Base-by-base conservation (phyloP, 2,329 filamentous ascomycete genomes). In the Colletotrichum zoysiae region DNA sequence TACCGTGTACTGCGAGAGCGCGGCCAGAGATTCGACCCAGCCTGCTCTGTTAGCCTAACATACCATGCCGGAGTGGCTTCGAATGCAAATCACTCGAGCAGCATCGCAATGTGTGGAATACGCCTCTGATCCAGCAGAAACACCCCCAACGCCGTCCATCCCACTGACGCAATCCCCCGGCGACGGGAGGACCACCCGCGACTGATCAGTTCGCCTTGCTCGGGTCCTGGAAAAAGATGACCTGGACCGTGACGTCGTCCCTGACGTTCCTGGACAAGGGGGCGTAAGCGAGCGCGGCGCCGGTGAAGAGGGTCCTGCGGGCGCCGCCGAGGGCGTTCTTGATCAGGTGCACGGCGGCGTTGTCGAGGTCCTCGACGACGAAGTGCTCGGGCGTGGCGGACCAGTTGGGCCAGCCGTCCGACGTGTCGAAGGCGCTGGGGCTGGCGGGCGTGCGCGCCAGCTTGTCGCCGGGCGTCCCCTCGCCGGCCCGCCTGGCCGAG, bases 191-290 rank as follows among this genome's bases (percentile, higher is more conserved):
- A 11, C 4, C 7, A 3, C 20, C 33, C 0, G 3, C 0, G 3
- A 26, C 26, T 26, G n/a, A 44, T 71, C 58, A 68, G n/a, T 40
- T 16, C 46, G 35, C 26, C 55, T 69, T 69, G 38, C 59, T 38
- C 7, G 65, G 59, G 18, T 71, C 66, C 9, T 71, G 60, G 62
- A 69, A 66, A 33, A 96, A 95, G 71, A 95, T 92, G 42, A 97
- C 93, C 81, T 96, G 92, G 20, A 96, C 92, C 0, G 94, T 96
- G 66, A 95, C 86, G 78, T 96, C 94, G 76, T 96, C 94, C 75
- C 92, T 89, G 57, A 82, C 78, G 59, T 79, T 77, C 73, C 93
- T 85, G 50, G 91, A 92, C 75, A 91, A 90, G 0, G 94, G 93
- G 11, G 90, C 89, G 38, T 94, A 85, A 1, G 92, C 93, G 77